Base-by-base conservation (phyloP, 1,284 basidiomycete genomes). In the Ustilago esculenta region DNA sequence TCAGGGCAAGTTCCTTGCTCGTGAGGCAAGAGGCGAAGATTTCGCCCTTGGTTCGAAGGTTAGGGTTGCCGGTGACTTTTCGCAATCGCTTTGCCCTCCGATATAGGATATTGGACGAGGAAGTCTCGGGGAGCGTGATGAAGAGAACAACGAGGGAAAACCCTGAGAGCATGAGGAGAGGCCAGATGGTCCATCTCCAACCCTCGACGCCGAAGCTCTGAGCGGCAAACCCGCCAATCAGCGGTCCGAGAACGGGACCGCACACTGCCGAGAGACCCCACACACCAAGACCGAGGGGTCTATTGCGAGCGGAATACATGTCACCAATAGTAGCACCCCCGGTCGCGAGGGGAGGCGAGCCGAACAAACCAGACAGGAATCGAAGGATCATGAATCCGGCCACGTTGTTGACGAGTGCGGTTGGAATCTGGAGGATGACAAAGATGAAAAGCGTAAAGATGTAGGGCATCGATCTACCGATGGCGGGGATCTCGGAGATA, bases 121-220 rank as follows among this genome's bases (percentile, higher is more conserved):
- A 67, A 4, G 83, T 84, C 47, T 84, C 83, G 15, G 83, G 83
- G 29, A 83, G 46, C 4, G 61, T 41, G 56, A 84, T 58, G 46
- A 74, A 39, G 7, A 83, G 61, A 14, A 71, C 51, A 24, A 73
- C 37, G 2, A 73, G 27, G 0, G 71, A 45, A 24, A 76, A 73
- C 3, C 83, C 83, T 21, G 72, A 76, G 4, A 81, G 60, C 71
- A 77, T 80, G 17, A 82, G 64, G 57, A 83, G 72, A 9, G 77
- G 73, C 78, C 79, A 84, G 49, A 83, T 80, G 9, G 81, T 76
- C 75, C 76, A 79, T 9, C 73, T 51, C 64, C 71, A 77, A 4
- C 65, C 66, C 20, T 63, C 39, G 1, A 18, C 44, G 12, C 54
- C 65, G 27, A 52, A 70, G 29, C 47, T 47, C 33, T 73, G 56